These are phyloP conservation scores for Dioszegia aurantiaca DNA, from an alignment of 768 basidiomycete genomes.

Conservation along the genomic window DNA sequence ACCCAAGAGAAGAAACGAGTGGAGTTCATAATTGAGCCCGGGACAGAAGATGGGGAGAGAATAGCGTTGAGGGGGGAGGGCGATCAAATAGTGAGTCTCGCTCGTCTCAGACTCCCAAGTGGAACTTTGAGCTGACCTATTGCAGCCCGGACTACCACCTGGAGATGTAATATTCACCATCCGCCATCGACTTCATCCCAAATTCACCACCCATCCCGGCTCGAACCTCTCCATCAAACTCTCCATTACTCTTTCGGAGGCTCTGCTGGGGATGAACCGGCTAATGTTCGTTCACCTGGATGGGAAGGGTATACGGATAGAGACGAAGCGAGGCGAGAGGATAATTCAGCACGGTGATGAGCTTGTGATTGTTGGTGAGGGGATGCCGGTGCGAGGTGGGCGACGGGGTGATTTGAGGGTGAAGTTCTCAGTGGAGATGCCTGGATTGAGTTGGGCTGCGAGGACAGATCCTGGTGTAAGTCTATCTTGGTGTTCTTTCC, in stretches of 20 bases:
- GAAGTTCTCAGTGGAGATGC: conserved; percentile 84
- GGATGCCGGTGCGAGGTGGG: conserved; percentile 24
- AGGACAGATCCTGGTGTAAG: conserved; percentile 57
- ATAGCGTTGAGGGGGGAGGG: conserved; percentile 89
- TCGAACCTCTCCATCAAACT: conserved; percentile 71
- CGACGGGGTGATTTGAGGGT: conserved; percentile 78
- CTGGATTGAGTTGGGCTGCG: conserved; percentile 70
- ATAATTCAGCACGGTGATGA: conserved; percentile 71
- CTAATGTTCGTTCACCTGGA: conserved; percentile 89
- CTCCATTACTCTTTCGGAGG: conserved; percentile 86
- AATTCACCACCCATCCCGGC: conserved; percentile 63
- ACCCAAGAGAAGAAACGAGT: conserved; percentile 84
- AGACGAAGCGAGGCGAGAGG: conserved; percentile 58
- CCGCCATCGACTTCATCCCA: conserved; percentile 64
- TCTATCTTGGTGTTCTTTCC: background rate
- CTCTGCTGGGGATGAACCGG: conserved; percentile 89
- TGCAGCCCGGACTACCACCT: conserved; percentile 75
- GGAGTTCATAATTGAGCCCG: conserved; percentile 80
- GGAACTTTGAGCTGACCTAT: conserved; percentile 1
- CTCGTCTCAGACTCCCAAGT: background rate
- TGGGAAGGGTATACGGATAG: conserved; percentile 79
- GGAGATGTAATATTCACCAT: conserved; percentile 89
- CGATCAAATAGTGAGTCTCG: conserved; percentile 69
- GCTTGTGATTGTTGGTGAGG: conserved; percentile 74
- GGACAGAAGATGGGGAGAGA: conserved; percentile 76